phyloP scores from a whole-genome alignment of 1,284 basidiomycete genomes.

The Moniliella sp. region DNA sequence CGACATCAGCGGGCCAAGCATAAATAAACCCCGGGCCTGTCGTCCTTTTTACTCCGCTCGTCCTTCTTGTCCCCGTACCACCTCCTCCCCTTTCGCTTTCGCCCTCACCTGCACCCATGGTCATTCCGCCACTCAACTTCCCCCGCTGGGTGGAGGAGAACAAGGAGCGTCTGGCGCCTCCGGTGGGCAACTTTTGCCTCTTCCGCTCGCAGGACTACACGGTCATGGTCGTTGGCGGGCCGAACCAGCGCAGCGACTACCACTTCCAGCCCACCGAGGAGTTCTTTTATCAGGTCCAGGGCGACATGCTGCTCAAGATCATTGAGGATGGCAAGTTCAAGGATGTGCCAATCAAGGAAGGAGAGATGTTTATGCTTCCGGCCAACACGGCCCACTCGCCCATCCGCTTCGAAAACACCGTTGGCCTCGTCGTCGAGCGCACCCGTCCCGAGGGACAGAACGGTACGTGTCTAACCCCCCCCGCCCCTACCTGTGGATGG shows the following conservation, averaged over 20 bases:
- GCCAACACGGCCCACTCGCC: slow-evolving; percentile 88
- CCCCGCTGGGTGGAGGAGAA: slow-evolving; percentile 32
- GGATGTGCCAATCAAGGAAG: slow-evolving; percentile 73
- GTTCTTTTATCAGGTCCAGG: slow-evolving; percentile 30
- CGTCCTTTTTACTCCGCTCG: too few species aligned
- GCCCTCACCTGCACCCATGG: too few species aligned
- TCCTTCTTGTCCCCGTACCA: too few species aligned
- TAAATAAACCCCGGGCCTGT: too few species aligned
- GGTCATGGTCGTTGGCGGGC: slow-evolving; percentile 30
- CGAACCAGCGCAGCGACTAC: slow-evolving; percentile 27
- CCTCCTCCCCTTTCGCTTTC: too few species aligned
- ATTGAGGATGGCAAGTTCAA: slow-evolving; percentile 66
- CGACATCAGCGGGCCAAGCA: too few species aligned
- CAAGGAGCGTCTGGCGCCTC: slow-evolving; percentile 25
- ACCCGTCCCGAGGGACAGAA: slow-evolving; percentile 44
- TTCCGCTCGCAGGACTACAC: slow-evolving; percentile 23
- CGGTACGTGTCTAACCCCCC: not conserved
- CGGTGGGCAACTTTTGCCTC: slow-evolving; percentile 33
- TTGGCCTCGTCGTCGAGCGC: slow-evolving; percentile 85
- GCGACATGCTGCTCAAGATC: slow-evolving; percentile 59
- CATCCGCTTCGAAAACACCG: slow-evolving; percentile 65
- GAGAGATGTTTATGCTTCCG: slow-evolving; percentile 84
- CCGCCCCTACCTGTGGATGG: slow-evolving; percentile 74
- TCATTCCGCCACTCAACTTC: slow-evolving; percentile 31
- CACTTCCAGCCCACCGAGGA: slow-evolving; percentile 29